Evolutionary conservation across 2,329 filamentous ascomycete genomes (phyloP).

Genomic region (Hysterium pulicare): DNA sequence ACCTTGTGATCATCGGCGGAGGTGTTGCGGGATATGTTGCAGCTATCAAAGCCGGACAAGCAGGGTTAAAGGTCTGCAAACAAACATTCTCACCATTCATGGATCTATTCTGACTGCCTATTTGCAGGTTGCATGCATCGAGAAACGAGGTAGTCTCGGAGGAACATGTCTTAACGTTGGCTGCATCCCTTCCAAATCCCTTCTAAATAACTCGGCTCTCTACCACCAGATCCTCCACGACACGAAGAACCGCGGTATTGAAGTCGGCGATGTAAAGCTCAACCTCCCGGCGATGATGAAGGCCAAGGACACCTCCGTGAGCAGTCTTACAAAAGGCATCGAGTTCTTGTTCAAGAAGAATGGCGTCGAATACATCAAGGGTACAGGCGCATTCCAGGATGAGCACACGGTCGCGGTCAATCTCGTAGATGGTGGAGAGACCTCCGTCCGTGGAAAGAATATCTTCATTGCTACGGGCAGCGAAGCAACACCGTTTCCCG

Average conservation of each 20-base stretch:
- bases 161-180: constrained; percentile 98
- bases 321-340: constrained; percentile 89
- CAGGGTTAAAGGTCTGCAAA: constrained; percentile 78
- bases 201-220: constrained; percentile 98
- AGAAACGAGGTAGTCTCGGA: constrained; percentile 92
- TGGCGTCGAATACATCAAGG: constrained; percentile 96
- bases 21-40: constrained; percentile 98
- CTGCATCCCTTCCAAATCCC: constrained; percentile 98
- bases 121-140: constrained; percentile 87
- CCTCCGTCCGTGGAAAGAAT: constrained; percentile 85
- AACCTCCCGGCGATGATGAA: constrained; percentile 97
- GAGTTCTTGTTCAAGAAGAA: constrained; percentile 99
- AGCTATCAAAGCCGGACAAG: constrained; percentile 97
- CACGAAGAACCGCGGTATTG: constrained; percentile 94
- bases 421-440: constrained; percentile 87
- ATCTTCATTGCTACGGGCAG: constrained; percentile 96
- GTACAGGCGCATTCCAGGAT: constrained; percentile 79
- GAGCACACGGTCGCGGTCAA: constrained; percentile 90
- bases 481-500: constrained; percentile 94
- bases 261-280: constrained; percentile 94
- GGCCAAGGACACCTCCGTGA: constrained; percentile 90
- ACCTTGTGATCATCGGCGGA: constrained; percentile 95
- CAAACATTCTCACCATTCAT: constrained; percentile 6
- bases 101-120: constrained; percentile 7
- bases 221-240: constrained; percentile 98